Evolutionary conservation across 768 basidiomycete species (phyloP), one percentile per base, ranked within the genome.

Genomic region (Serendipita vermifera): DNA sequence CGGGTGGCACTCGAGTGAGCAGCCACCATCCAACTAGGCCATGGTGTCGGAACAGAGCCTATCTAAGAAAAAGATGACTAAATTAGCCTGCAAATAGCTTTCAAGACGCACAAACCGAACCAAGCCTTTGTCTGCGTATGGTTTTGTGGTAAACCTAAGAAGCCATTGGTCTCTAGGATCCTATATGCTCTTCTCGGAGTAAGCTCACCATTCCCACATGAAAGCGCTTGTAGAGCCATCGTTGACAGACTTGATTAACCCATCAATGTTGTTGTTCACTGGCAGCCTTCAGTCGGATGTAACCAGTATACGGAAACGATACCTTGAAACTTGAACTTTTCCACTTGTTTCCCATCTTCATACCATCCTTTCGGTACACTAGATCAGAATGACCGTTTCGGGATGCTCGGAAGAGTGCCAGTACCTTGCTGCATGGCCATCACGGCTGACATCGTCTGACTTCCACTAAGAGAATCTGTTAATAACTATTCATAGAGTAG

Each of bases 21-120:
- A 24, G 88, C 93, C 64, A 98, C 87, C 57, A 88, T 71, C 94
- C 94, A 99, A 0, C 90, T 93, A 13, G 92, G 88, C 94, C 94
- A 99, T 0, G 94, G 94, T 0, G 93, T 97, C 33, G 83, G 82
- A 3, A 89, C 82, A 6, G 84, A 81, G 13, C 86, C 85, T 60
- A 90, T 88, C 86, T 89, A 43, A 29, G 43, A 27, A 43, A 15
- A 33, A 36, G 15, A 48, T 35, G 20, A 29, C 14, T 17, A 38
- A 0, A 14, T 26, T 29, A 26, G 15, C 17, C 48, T 14, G 15
- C 26, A 14, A 5, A 29, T 13, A 41, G n/a, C 26, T 3, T 15
- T 31, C 33, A 14, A 57, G 55, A 74, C 87, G 67, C 67, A 93
- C 91, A 69, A 92, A 91, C 11, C 85, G 80, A 54, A 80, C 83